phyloP scores from a whole-genome alignment of 352 stramenopile genomes.

The Globisporangium megalacanthum region DNA sequence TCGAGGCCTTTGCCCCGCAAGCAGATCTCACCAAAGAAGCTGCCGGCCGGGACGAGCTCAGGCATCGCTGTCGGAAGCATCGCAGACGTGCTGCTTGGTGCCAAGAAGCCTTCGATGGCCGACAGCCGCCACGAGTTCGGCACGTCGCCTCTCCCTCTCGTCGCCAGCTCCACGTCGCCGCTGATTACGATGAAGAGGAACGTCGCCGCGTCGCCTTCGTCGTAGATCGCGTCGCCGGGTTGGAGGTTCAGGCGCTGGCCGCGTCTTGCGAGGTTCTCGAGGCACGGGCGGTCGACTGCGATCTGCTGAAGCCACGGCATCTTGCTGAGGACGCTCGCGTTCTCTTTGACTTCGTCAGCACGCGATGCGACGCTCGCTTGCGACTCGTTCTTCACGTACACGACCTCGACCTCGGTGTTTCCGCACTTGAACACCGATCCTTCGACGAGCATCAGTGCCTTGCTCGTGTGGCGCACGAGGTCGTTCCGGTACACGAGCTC shows the following conservation, averaged over 20 bases:
- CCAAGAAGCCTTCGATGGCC: conserved; percentile 7
- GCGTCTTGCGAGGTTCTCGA: conserved; percentile 47
- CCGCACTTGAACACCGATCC: conserved; percentile 59
- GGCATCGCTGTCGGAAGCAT: conserved; percentile 6
- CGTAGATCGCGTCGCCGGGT: conserved; percentile 43
- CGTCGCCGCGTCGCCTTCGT: conserved; percentile 49
- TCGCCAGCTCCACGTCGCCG: conserved; percentile 37
- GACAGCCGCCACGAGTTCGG: conserved; percentile 14
- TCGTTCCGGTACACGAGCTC: conserved; percentile 27
- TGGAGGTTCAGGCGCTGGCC: conserved; percentile 37
- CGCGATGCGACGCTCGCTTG: conserved; percentile 8
- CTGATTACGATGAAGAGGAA: conserved; percentile 65
- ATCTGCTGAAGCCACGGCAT: conserved; percentile 68
- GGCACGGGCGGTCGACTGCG: conserved; percentile 26
- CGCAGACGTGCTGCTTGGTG: background rate
- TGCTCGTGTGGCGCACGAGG: conserved; percentile 57
- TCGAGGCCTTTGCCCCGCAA: conserved; percentile 27
- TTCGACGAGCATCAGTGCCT: conserved; percentile 65
- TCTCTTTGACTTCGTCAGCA: conserved; percentile 36
- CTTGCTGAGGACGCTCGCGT: conserved; percentile 31
- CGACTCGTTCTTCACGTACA: conserved; percentile 39
- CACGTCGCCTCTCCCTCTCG: background rate
- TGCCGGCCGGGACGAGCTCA: conserved; percentile 33
- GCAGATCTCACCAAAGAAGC: conserved; percentile 62
- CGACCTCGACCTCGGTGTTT: conserved; percentile 55